Percentiles rank a stretch among this genome's conserved stretches.
Evolutionary conservation across 805 yeast genomes (phyloP).

Genomic region (Candida anglica): DNA sequence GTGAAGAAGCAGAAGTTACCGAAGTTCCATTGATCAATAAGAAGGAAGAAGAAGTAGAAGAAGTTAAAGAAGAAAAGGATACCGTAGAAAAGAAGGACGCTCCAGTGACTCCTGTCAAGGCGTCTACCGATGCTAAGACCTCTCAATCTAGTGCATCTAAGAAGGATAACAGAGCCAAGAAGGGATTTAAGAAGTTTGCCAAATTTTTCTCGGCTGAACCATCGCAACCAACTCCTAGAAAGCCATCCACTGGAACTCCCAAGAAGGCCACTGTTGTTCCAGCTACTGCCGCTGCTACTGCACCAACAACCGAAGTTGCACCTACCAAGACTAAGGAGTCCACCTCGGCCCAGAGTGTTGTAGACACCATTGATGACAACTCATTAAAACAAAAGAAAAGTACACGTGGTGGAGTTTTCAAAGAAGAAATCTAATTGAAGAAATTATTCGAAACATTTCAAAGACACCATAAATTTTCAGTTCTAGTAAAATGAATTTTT

Average conservation of each 20-base stretch:
- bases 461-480: too few relatives aligned
- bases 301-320: too few relatives aligned
- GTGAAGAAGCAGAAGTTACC: conserved; percentile 17
- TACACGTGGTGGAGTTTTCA: conserved; percentile 34
- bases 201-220: conserved; percentile 10
- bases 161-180: conserved; percentile 4
- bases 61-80: conserved; percentile 5
- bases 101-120: conserved; percentile 5
- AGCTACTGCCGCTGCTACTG: conserved; percentile 6
- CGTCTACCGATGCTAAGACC: conserved; percentile 6
- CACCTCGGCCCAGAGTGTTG: conserved; percentile 1
- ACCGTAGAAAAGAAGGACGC: conserved; percentile 3
- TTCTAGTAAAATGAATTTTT: too few relatives aligned
- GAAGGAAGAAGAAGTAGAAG: background rate
- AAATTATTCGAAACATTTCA: background rate
- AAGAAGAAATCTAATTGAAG: conserved; percentile 32
- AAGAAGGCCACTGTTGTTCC: conserved; percentile 4
- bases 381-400: conserved; percentile 23
- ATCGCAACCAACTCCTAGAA: conserved; percentile 1
- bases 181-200: conserved; percentile 18
- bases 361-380: conserved; percentile 20
- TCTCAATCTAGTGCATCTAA: background rate
- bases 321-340: conserved; percentile 10
- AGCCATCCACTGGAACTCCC: conserved; percentile 1
- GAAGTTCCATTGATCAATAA: conserved; percentile 11